Evolutionary conservation across 1,284 basidiomycete species (phyloP), one percentile per base, ranked within the genome.

Genomic region (Agroathelia rolfsii): DNA sequence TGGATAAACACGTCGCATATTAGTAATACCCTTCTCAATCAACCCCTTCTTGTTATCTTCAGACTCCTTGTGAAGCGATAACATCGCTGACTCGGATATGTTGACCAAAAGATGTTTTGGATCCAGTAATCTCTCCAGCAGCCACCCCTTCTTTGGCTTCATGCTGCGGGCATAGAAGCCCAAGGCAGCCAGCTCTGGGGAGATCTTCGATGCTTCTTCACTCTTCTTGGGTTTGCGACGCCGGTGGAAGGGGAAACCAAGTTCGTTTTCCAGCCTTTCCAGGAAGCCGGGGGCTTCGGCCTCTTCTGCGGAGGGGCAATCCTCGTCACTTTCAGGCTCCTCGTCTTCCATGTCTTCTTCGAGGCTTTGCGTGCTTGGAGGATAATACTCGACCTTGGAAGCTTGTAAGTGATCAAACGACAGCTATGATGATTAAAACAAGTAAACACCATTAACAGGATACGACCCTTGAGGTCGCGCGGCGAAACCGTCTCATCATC

Each of bases 1-100:
- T 6, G 76, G 76, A 41, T 65, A 80, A 26, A 77, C 65, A 11
- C 75, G 63, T 16, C 72, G 64, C 9, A 76, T 56, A 40, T 73
- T 60, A 10, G 46, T 39, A 7, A 52, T 51, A 7, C 64, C 61
- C 49, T 72, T 61, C 27, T 49, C 42, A 32, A 65, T 49, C 24
- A 73, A 57, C n/a, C n/a, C n/a, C n/a, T n/a, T n/a, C n/a, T n/a
- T n/a, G 2, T 50, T 41, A 2, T 36, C 23, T 3, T 56, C 47
- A 7, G 50, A 49, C 2, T 49, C 36, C 2, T 66, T 56, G 12
- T 72, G 47, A 0, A 75, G 58, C 1, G 60, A 45, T 6, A 50
- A 42, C 12, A 71, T 50, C 0, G 56, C 49, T 0, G 64, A 61
- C 49, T 80, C 77, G 34, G 69, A 72, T 32, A 78, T 64, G 49